phyloP scores from a whole-genome alignment of 31 red algal genomes.

The Asparagopsis taxiformis region DNA sequence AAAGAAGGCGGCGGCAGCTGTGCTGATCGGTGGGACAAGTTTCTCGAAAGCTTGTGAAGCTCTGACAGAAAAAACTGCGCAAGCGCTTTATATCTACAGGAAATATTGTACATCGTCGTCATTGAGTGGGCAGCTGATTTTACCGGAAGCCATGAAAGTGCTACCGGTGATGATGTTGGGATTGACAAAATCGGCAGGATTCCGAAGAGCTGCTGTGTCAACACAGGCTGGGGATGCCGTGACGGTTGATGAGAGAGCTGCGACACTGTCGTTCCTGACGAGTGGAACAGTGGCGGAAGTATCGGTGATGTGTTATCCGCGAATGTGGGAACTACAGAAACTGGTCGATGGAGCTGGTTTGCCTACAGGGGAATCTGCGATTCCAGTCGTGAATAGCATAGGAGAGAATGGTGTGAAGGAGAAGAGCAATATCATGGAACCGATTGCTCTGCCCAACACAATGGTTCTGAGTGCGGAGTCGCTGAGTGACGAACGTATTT shows the following conservation, averaged over 20 bases:
- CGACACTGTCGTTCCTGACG: constrained; percentile 39
- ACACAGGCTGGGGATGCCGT: constrained; percentile 55
- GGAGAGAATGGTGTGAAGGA: constrained; percentile 5
- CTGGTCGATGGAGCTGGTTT: constrained; percentile 35
- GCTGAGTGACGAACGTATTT: constrained; percentile 57
- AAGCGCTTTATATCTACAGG: constrained; percentile 78
- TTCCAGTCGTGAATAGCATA: constrained; percentile 15
- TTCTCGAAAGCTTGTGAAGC: constrained; percentile 69
- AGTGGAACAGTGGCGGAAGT: constrained; percentile 24
- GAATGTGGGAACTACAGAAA: constrained; percentile 65
- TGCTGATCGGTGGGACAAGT: constrained; percentile 41
- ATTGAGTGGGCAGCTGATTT: constrained; percentile 76
- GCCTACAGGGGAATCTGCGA: constrained; percentile 26
- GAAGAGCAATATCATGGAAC: constrained; percentile 20
- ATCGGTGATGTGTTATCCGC: constrained; percentile 55
- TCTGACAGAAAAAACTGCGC: constrained; percentile 66
- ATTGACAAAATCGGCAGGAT: constrained; percentile 78
- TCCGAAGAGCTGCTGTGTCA: constrained; percentile 51
- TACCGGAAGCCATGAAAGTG: constrained; percentile 88
- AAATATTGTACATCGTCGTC: constrained; percentile 84
- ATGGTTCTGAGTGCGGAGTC: constrained; percentile 53
- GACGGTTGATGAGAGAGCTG: constrained; percentile 58
- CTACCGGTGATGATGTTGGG: constrained; percentile 82
- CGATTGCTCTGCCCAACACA: constrained; percentile 79
- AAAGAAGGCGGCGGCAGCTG: constrained; percentile 55